phyloP scores from a whole-genome alignment of 2,329 filamentous ascomycete species.

The Chaetomium sp. region DNA sequence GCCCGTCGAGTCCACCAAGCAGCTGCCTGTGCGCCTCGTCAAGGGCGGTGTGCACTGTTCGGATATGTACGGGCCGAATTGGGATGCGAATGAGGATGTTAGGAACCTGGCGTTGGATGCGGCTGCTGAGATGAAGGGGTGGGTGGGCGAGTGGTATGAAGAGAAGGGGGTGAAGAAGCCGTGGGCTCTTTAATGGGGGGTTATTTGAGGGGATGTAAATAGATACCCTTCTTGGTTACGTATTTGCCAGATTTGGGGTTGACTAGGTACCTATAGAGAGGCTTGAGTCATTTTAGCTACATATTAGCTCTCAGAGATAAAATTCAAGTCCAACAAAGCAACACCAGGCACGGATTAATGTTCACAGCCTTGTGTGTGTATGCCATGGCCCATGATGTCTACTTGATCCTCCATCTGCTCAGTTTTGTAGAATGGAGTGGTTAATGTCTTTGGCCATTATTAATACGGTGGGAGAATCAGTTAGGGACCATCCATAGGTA shows the following conservation, averaged over 20 bases:
- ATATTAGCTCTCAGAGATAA: background rate
- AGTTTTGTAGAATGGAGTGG: no score
- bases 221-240: background rate
- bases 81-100: constrained; percentile 52
- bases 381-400: no score
- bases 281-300: background rate
- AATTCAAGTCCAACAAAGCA: no score
- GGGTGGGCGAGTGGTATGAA: constrained; percentile 56
- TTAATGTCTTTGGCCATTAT: no score
- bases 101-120: constrained; percentile 54
- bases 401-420: no score
- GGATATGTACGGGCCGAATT: constrained; percentile 50
- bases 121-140: constrained; percentile 54
- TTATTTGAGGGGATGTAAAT: background rate
- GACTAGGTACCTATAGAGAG: background rate
- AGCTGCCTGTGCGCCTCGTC: constrained; percentile 42
- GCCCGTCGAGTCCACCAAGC: constrained; percentile 39
- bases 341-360: no score
- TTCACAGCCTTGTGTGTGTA: no score
- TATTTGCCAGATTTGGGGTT: background rate
- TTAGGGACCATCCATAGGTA: no score
- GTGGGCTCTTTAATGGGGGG: constrained; percentile 16
- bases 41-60: constrained; percentile 45
- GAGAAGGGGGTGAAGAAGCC: constrained; percentile 33
- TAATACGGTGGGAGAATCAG: no score